Percentiles rank a stretch among this genome's conserved stretches.
phyloP scores from a whole-genome alignment of 331 rosid species.

The Phaseolus coccineus region DNA sequence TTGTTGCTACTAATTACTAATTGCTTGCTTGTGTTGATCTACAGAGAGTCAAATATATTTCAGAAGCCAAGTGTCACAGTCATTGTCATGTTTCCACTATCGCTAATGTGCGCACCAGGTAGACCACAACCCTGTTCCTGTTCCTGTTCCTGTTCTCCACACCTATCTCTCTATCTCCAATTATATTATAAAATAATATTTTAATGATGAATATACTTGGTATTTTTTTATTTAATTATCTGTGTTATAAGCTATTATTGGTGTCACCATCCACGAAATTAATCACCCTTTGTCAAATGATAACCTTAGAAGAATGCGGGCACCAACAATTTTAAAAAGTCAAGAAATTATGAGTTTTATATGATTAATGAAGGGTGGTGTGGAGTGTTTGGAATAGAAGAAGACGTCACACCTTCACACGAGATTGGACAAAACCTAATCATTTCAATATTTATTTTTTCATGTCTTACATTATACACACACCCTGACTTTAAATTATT shows the following conservation, averaged over 20 bases:
- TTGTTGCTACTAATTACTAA: constrained; percentile 2
- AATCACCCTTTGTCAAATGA: background rate
- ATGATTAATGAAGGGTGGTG: constrained; percentile 24
- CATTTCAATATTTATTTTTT: constrained; percentile 32
- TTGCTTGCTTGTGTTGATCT: constrained; percentile 41
- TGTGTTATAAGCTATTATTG: background rate
- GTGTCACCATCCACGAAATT: background rate
- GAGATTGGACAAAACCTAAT: constrained; percentile 39
- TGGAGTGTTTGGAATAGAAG: constrained; percentile 22
- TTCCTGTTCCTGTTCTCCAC: background rate
- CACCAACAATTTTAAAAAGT: constrained; percentile 31
- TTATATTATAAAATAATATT: background rate
- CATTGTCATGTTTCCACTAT: constrained; percentile 69
- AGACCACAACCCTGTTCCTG: constrained; percentile 32
- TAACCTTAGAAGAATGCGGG: constrained; percentile 2
- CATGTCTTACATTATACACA: constrained; percentile 19
- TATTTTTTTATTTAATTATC: background rate
- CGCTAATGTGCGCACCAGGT: constrained; percentile 72
- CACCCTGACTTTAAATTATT: constrained; percentile 3
- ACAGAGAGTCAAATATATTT: constrained; percentile 61
- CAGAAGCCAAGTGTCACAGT: constrained; percentile 46
- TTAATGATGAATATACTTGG: background rate
- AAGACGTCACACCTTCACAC: constrained; percentile 3
- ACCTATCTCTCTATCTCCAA: background rate
- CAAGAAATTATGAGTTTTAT: constrained; percentile 38